A percentile compares a stretch with the other conserved stretches of the same genome.
phyloP scores from a whole-genome alignment of 306 rosid genomes.

The Corylus avellana region DNA sequence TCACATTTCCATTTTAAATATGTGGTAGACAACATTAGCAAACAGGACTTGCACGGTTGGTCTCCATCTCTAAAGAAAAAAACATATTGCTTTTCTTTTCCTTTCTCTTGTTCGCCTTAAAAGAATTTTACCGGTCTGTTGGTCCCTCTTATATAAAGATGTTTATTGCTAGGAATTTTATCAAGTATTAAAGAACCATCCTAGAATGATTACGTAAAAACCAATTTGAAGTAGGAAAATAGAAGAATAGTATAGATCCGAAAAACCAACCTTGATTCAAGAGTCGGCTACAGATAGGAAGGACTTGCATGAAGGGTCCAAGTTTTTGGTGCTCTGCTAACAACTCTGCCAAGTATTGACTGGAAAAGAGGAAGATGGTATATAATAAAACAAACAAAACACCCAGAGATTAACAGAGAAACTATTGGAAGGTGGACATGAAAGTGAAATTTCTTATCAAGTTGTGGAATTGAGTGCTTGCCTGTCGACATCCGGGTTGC shows the following conservation, averaged over 20 bases:
- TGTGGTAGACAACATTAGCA: too few relatives aligned
- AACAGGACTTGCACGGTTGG: too few relatives aligned
- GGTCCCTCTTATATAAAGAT: neutral
- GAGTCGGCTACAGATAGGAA: conserved; percentile 53
- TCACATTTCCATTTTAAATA: too few relatives aligned
- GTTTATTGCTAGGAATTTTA: neutral
- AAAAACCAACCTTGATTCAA: conserved; percentile 51
- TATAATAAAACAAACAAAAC: conserved; percentile 1
- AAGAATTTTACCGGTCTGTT: too few relatives aligned
- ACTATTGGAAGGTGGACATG: neutral
- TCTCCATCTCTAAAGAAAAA: too few relatives aligned
- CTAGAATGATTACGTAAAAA: neutral
- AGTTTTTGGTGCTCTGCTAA: conserved; percentile 56
- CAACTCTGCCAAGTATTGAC: conserved; percentile 57
- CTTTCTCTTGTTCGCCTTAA: too few relatives aligned
- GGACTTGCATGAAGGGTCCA: conserved; percentile 57
- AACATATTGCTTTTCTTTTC: too few relatives aligned
- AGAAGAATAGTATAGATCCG: neutral
- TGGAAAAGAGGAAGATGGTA: conserved; percentile 30
- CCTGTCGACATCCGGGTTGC: conserved; percentile 51
- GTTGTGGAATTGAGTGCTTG: conserved; percentile 12
- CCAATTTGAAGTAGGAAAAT: neutral
- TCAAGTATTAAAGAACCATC: neutral
- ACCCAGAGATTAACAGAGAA: conserved; percentile 14
- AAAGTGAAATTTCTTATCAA: conserved; percentile 6